Evolutionary conservation across 2,329 filamentous ascomycete genomes (phyloP).

Genomic region (Zymoseptoria passerinii): DNA sequence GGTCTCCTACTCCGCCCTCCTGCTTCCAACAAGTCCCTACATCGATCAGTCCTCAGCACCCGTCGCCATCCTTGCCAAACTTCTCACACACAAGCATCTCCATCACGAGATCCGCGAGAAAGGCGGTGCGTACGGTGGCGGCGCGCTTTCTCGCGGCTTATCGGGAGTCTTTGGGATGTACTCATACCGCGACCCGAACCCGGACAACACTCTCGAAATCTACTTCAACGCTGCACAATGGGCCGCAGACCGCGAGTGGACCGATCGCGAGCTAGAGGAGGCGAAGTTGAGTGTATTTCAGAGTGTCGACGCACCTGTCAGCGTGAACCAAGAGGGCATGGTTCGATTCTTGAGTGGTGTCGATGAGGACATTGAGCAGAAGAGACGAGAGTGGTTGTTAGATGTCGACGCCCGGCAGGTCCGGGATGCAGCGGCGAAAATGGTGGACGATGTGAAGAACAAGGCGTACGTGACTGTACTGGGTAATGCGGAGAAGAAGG

Average conservation of each 20-base stretch:
- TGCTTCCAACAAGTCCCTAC: constrained; percentile 77
- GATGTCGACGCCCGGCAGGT: constrained; percentile 80
- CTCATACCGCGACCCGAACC: constrained; percentile 94
- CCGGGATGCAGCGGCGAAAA: constrained; percentile 69
- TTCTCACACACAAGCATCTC: constrained; percentile 91
- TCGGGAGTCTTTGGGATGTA: constrained; percentile 90
- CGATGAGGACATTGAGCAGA: constrained; percentile 81
- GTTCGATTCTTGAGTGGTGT: constrained; percentile 75
- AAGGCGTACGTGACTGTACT: constrained; percentile 64
- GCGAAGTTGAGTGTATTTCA: constrained; percentile 96
- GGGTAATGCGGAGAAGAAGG: constrained; percentile 61
- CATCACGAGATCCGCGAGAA: constrained; percentile 98
- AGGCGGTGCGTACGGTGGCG: constrained; percentile 90
- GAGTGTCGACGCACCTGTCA: constrained; percentile 75
- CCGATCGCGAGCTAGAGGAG: constrained; percentile 79
- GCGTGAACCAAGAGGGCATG: constrained; percentile 84
- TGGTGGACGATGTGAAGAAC: constrained; percentile 49
- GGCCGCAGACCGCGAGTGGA: constrained; percentile 75
- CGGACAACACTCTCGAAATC: constrained; percentile 74
- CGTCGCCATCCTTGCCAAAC: constrained; percentile 79
- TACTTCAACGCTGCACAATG: constrained; percentile 76
- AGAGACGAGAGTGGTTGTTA: constrained; percentile 70
- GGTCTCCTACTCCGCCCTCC: constrained; percentile 85
- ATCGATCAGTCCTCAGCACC: constrained; percentile 65
- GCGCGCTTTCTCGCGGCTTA: constrained; percentile 70